Evolutionary conservation across 768 basidiomycete species (phyloP).

Genomic region (Mycena maculata): DNA sequence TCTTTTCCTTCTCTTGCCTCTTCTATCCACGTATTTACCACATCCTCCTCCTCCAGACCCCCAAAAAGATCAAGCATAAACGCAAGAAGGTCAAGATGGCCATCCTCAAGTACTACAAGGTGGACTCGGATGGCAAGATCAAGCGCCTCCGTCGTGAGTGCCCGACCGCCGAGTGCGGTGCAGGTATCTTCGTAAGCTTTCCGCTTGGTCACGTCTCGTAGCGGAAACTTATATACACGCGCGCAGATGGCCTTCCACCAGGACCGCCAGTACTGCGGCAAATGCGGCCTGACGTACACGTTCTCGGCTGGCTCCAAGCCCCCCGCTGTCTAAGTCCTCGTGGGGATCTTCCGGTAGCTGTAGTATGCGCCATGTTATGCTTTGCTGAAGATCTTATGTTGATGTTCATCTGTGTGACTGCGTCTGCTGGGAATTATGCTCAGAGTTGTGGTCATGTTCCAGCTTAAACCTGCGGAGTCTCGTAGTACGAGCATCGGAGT

Average conservation of each 20-base stretch:
- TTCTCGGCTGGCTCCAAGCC: conserved; percentile 85
- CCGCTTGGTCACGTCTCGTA: neutral
- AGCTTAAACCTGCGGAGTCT: too few relatives aligned
- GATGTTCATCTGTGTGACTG: too few relatives aligned
- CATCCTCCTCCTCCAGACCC: conserved; percentile 66
- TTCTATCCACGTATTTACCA: neutral
- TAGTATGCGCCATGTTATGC: too few relatives aligned
- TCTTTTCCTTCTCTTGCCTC: conserved; percentile 14
- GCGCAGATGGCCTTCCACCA: conserved; percentile 96
- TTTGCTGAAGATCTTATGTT: too few relatives aligned
- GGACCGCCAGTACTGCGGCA: conserved; percentile 97
- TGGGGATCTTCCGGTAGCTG: too few relatives aligned
- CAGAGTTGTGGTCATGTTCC: too few relatives aligned
- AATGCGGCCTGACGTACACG: conserved; percentile 88
- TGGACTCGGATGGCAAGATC: conserved; percentile 99
- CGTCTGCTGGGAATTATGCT: too few relatives aligned
- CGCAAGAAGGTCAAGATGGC: conserved; percentile 99
- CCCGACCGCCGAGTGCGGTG: conserved; percentile 82
- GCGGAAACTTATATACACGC: conserved; percentile 31
- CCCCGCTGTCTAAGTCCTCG: conserved; percentile 72
- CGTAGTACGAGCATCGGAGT: too few relatives aligned
- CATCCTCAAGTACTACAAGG: conserved; percentile 99
- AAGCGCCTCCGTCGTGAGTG: conserved; percentile 98
- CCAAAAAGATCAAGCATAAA: conserved; percentile 99
- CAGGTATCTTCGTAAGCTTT: conserved; percentile 84